A percentile compares a stretch with the other conserved stretches of the same genome.
Conservation (phyloP, 129 eudicot genomes). For the Arctium minus region DNA sequence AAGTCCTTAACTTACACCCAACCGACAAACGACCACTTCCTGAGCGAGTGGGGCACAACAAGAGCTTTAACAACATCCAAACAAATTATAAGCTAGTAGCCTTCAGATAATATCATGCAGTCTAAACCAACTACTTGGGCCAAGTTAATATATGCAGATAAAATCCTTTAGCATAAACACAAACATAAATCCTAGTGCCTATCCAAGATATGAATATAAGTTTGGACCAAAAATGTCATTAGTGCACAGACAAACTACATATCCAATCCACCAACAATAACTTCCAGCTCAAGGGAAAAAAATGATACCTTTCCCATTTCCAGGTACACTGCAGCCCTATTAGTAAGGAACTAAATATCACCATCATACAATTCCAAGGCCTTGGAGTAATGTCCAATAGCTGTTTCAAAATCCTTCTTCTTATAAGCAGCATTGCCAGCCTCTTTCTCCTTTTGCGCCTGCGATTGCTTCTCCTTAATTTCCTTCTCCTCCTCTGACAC, state of each 20-base stretch:
- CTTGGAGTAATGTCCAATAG: conserved; percentile 57
- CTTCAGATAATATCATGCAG: too few relatives aligned
- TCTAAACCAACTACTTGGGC: too few relatives aligned
- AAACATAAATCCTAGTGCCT: too few relatives aligned
- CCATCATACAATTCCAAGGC: conserved; percentile 81
- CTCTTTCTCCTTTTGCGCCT: conserved; percentile 84
- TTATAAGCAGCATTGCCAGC: conserved; percentile 93
- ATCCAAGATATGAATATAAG: not conserved
- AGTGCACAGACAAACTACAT: not conserved
- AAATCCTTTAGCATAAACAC: too few relatives aligned
- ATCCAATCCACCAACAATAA: not conserved
- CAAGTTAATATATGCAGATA: too few relatives aligned
- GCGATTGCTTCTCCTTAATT: conserved; percentile 50
- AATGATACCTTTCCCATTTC: conserved; percentile 91
- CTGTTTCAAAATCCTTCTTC: conserved; percentile 88
- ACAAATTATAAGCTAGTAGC: too few relatives aligned
- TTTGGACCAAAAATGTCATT: not conserved
- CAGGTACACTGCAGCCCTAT: conserved; percentile 91
- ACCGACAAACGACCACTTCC: too few relatives aligned
- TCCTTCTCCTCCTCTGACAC: conserved; percentile 64
- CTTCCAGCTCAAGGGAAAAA: not conserved
- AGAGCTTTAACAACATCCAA: too few relatives aligned
- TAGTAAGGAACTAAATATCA: conserved; percentile 81
- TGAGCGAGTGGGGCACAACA: too few relatives aligned
- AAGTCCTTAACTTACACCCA: too few relatives aligned